Conservation (phyloP, 2,329 filamentous ascomycete species). For the Apiospora marii region DNA sequence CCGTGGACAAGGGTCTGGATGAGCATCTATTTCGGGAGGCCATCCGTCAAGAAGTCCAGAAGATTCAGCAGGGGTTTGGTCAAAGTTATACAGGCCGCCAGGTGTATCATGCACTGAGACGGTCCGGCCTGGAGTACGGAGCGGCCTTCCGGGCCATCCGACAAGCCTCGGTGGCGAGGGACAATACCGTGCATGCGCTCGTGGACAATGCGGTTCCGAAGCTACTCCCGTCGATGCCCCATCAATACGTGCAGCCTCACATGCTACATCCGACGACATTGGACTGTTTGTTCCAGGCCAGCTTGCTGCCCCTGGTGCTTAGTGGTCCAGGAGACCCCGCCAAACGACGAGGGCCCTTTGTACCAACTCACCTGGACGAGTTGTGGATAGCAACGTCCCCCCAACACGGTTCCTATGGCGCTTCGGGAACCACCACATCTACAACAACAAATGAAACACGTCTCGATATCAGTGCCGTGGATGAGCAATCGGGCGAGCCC, state of each 20-base stretch:
- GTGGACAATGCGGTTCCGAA: background rate
- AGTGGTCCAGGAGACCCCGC: background rate
- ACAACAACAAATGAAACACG: too few relatives aligned
- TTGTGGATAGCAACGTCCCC: background rate
- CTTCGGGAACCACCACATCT: background rate
- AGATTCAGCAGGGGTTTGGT: background rate
- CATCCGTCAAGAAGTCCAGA: background rate
- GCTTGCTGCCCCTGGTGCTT: background rate
- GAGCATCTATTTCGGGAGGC: background rate
- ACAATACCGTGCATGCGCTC: background rate
- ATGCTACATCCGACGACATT: background rate
- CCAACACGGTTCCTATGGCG: background rate
- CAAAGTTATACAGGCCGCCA: background rate
- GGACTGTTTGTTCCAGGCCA: background rate
- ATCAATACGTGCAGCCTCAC: constrained; percentile 12
- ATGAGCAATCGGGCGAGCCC: background rate
- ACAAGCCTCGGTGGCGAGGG: background rate
- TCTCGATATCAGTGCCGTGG: background rate
- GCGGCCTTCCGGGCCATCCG: background rate
- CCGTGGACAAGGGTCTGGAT: background rate
- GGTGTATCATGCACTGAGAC: background rate
- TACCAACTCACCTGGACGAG: background rate
- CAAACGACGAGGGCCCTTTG: background rate
- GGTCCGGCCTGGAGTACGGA: background rate
- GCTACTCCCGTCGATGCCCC: background rate